Base-by-base conservation (phyloP, 179 eudicot species). In the Carnegiea gigantea region DNA sequence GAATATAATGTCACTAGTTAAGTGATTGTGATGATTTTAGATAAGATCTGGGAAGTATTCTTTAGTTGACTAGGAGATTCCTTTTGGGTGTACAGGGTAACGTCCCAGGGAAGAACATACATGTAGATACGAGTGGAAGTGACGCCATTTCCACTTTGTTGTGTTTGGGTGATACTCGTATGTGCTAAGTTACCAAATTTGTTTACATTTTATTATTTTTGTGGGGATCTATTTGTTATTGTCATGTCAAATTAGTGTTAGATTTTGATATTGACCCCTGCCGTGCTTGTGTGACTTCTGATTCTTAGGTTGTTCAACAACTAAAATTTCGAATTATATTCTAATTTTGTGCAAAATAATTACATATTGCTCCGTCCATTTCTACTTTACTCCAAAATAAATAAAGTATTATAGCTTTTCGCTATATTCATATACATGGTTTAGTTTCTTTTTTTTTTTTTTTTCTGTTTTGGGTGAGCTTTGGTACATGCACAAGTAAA, bases 1-100 rank as follows among this genome's bases (percentile, higher is more conserved):
- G n/a, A 12, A 38, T 26, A 0, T 59, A 2, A 9, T 23, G 70
- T 53, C 51, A 65, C 81, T 84, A 84, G 77, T 81, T 70, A 76
- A 81, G 73, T 53, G 51, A 67, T 65, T 80, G 62, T 18, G 62
- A 76, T 80, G 83, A 76, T 76, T 28, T 76, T 80, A 77, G 81
- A 80, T 80, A 77, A 77, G 86, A 77, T 82, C 54, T 77, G 77
- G 38, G 17, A 30, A 53, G 77, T 44, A 72, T 70, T 54, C 13
- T 71, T 82, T 40, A 43, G 77, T 15, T 70, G 67, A 70, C 43
- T 81, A 77, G 80, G 84, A 77, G 60, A 82, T 82, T 72, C 84
- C 81, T 57, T 57, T 15, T 57, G 62, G 23, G 5, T 82, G 84
- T 82, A 78, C 51, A 82, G 73, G 64, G 71, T 20, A 51, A 44